Evolutionary conservation across 495 filamentous ascomycete species (phyloP).

Genomic region (Hyaloscypha variabilis): DNA sequence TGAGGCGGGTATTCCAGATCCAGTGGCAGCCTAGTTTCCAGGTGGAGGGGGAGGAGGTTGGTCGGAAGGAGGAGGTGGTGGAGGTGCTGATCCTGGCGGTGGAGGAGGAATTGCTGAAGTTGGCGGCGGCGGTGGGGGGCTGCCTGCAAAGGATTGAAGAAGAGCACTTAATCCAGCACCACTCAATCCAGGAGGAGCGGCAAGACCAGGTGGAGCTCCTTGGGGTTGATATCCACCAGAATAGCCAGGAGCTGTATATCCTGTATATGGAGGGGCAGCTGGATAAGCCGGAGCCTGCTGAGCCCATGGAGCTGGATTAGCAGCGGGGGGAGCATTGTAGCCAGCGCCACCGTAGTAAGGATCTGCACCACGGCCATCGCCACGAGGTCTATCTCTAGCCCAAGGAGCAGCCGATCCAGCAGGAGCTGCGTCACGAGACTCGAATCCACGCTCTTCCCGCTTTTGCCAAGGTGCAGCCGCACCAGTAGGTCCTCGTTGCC

Average conservation of each 20-base stretch:
- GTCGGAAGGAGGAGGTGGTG: slow-evolving; percentile 76
- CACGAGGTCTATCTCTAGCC: slow-evolving; percentile 58
- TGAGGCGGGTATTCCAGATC: neutral
- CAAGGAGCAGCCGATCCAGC: slow-evolving; percentile 48
- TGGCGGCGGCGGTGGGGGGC: slow-evolving; percentile 55
- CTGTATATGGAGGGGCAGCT: slow-evolving; percentile 44
- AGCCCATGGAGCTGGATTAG: slow-evolving; percentile 69
- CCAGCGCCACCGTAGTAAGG: slow-evolving; percentile 52
- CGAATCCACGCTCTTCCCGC: slow-evolving; percentile 38
- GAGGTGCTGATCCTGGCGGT: slow-evolving; percentile 70
- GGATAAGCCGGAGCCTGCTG: slow-evolving; percentile 42
- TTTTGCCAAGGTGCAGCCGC: slow-evolving; percentile 79
- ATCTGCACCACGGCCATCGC: slow-evolving; percentile 42
- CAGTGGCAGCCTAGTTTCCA: slow-evolving; percentile 14
- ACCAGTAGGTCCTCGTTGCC: slow-evolving; percentile 89
- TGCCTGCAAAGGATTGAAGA: slow-evolving; percentile 65
- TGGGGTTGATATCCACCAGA: slow-evolving; percentile 59
- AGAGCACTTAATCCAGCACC: slow-evolving; percentile 58
- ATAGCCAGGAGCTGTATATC: slow-evolving; percentile 44
- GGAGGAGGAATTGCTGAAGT: slow-evolving; percentile 54
- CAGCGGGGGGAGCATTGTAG: slow-evolving; percentile 41
- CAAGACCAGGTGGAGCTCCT: slow-evolving; percentile 61
- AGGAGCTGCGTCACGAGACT: slow-evolving; percentile 33
- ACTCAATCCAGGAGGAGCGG: slow-evolving; percentile 61
- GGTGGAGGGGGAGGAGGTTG: slow-evolving; percentile 71